Base-by-base conservation (phyloP, 1,284 basidiomycete species). In the Pseudozyma sp. region DNA sequence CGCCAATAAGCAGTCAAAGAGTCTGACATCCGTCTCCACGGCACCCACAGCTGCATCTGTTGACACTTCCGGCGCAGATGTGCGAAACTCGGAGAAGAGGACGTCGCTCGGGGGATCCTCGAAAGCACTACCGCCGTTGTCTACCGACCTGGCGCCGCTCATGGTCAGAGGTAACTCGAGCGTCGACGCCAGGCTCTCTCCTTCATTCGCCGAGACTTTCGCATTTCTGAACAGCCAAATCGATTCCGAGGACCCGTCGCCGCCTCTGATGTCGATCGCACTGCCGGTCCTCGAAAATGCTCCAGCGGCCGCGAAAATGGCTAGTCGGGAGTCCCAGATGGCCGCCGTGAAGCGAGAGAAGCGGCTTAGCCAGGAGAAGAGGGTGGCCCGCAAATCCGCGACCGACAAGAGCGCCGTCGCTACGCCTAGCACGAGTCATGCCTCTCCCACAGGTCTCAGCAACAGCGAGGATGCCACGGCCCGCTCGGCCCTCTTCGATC, bases 141-240 rank as follows among this genome's bases (percentile, higher is more conserved):
- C 50, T 10, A 52, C 60, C 11, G 37, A 52, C 10, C 17, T 52
- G 16, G 55, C 42, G 34, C 40, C 59, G 29, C 19, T 63, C 29
- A 29, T 47, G 30, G 42, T 34, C 5, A 49, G 52, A 43, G 46
- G 40, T n/a, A n/a, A 24, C 7, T 17, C 49, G 24, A 48, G 60
- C 47, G 30, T 35, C n/a, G 67, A 63, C 39, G 29, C 67, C 33
- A 60, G 58, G 52, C 42, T 69, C 29, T 69, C 67, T 34, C 67
- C 67, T 3, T 59, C 67, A 2, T 69, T 69, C 42, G 60, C 67
- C 7, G 60, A 50, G 29, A 63, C 55, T 0, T 69, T 69, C n/a
- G 60, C 67, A 7, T 69, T 69, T 34, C 67, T 69, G 48, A 59
- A 69, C 53, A 59, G 67, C 39, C 58, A 68, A 19, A 68, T 68